A percentile compares a stretch with the other conserved stretches of the same genome.
phyloP scores from a whole-genome alignment of 2,329 filamentous ascomycete genomes.

The Aplosporella prunicola region DNA sequence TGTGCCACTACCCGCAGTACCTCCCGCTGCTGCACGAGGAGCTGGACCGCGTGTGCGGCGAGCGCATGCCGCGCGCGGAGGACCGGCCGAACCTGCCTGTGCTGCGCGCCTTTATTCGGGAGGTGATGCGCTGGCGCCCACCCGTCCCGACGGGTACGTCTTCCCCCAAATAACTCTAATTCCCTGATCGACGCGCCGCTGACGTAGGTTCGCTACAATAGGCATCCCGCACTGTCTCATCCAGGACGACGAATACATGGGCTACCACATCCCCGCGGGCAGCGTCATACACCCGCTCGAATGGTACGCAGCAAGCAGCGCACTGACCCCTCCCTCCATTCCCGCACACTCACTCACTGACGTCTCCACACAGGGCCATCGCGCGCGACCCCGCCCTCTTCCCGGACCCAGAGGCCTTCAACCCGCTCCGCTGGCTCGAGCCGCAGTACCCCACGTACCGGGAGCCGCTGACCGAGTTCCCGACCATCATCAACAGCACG shows the following conservation, averaged over 20 bases:
- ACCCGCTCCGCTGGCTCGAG: slow-evolving; percentile 45
- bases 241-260: slow-evolving; percentile 48
- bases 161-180: too few relatives aligned
- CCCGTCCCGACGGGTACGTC: slow-evolving; percentile 30
- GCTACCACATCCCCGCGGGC: slow-evolving; percentile 49
- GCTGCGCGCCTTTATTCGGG: slow-evolving; percentile 29
- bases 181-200: not conserved
- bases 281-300: slow-evolving; percentile 36
- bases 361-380: slow-evolving; percentile 34
- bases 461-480: slow-evolving; percentile 42
- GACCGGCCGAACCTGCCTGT: slow-evolving; percentile 32
- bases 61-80: slow-evolving; percentile 26
- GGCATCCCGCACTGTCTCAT: slow-evolving; percentile 47
- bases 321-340: not conserved
- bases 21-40: slow-evolving; percentile 33
- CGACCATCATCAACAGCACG: slow-evolving; percentile 44
- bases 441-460: slow-evolving; percentile 44
- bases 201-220: too few relatives aligned
- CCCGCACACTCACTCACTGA: slow-evolving; percentile 8
- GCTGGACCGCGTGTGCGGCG: slow-evolving; percentile 31
- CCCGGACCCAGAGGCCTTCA: slow-evolving; percentile 42
- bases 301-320: slow-evolving; percentile 24
- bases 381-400: slow-evolving; percentile 43
- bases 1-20: slow-evolving; percentile 36
- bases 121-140: slow-evolving; percentile 37